phyloP scores from a whole-genome alignment of 306 rosid species.

The Prunus fruticosa region DNA sequence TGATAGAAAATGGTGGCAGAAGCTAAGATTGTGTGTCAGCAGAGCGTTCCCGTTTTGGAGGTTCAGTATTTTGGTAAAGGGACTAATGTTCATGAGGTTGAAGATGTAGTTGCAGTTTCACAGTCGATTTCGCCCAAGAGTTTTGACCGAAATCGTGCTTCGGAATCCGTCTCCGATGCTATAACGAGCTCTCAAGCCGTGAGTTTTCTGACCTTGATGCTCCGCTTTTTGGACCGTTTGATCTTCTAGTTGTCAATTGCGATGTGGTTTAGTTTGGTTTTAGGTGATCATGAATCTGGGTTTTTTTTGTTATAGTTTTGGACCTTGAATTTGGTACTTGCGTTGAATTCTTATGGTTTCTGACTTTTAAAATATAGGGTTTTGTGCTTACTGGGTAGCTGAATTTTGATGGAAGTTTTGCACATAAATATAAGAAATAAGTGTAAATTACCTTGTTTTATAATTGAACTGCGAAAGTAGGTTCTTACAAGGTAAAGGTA shows the following conservation, averaged over 20 bases:
- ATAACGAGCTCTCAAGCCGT: conserved; percentile 55
- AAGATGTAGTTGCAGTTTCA: conserved; percentile 32
- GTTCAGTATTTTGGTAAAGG: conserved; percentile 49
- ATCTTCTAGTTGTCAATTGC: not conserved
- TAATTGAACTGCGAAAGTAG: not conserved
- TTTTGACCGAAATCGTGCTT: conserved; percentile 46
- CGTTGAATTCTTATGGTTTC: not conserved
- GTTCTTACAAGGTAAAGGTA: not conserved
- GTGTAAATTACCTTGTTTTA: not conserved
- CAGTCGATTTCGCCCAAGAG: conserved; percentile 20
- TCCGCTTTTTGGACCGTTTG: not conserved
- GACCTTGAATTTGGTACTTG: not conserved
- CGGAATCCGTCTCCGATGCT: conserved; percentile 56
- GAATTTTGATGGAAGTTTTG: not conserved
- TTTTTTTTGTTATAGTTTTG: not conserved
- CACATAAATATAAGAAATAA: not conserved
- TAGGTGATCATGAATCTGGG: not conserved
- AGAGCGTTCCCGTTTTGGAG: conserved; percentile 54
- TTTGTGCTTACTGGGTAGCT: not conserved
- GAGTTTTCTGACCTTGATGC: conserved; percentile 27
- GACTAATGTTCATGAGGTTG: conserved; percentile 41
- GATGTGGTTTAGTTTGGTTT: not conserved
- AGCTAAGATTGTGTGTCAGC: conserved; percentile 56
- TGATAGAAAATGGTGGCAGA: conserved; percentile 70
- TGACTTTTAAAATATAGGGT: not conserved